Conservation (phyloP, 768 basidiomycete genomes). For the Russula sp. region DNA sequence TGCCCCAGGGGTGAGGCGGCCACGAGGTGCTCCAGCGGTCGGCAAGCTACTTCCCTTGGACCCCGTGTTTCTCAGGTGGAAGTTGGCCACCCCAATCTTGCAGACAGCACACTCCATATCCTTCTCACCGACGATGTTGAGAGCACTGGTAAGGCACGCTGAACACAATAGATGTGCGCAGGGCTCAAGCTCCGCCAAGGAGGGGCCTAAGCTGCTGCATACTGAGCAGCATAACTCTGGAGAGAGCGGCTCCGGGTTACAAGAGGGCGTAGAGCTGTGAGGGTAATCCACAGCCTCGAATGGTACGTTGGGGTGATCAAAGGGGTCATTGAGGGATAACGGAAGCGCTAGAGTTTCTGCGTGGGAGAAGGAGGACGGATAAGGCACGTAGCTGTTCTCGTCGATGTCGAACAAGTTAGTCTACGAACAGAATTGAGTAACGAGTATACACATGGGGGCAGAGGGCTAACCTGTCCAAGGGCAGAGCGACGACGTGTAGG, state of each 20-base stretch:
- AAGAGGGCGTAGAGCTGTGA: slow-evolving; percentile 24
- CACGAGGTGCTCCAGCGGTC: slow-evolving; percentile 22
- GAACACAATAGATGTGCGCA: slow-evolving; percentile 76
- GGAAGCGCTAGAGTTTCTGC: slow-evolving; percentile 30
- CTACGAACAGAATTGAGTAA: slow-evolving; percentile 28
- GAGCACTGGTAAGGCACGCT: slow-evolving; percentile 73
- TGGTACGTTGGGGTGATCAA: slow-evolving; percentile 30
- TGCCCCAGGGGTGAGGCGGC: slow-evolving; percentile 21
- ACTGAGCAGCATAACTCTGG: slow-evolving; percentile 50
- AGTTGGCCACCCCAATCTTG: slow-evolving; percentile 61
- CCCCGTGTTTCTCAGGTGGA: slow-evolving; percentile 31
- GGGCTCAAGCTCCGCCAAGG: slow-evolving; percentile 62
- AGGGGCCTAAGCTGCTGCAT: slow-evolving; percentile 45
- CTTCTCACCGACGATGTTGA: slow-evolving; percentile 88
- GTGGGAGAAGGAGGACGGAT: slow-evolving; percentile 36
- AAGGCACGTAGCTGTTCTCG: slow-evolving; percentile 58
- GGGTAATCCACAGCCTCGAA: slow-evolving; percentile 30
- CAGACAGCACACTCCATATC: slow-evolving; percentile 83
- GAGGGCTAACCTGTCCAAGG: slow-evolving; percentile 36
- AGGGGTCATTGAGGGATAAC: slow-evolving; percentile 40
- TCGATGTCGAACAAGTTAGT: slow-evolving; percentile 67
- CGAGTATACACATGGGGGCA: slow-evolving; percentile 12
- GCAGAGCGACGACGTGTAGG: slow-evolving; percentile 39
- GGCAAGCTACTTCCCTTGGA: slow-evolving; percentile 27
- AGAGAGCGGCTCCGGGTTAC: slow-evolving; percentile 24